Evolutionary conservation across 371 early-diverging fungal species (phyloP).

Genomic region (Fennellomyces sp.): DNA sequence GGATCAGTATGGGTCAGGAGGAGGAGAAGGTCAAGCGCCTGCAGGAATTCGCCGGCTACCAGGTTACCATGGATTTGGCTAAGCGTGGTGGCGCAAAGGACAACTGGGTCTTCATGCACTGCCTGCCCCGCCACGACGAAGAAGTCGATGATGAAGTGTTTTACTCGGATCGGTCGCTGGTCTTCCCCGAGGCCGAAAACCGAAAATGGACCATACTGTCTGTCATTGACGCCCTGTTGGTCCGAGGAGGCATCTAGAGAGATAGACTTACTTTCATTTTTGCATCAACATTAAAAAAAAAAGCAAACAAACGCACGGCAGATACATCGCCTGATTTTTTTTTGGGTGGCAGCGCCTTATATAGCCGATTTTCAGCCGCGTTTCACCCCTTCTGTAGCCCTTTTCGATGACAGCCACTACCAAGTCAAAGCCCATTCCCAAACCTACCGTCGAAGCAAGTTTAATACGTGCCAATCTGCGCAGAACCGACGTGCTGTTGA

Average conservation of each 20-base stretch:
- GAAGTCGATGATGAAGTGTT: slow-evolving; percentile 97
- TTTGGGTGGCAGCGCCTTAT: too few species aligned
- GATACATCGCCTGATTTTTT: too few species aligned
- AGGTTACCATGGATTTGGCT: slow-evolving; percentile 84
- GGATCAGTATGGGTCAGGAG: slow-evolving; percentile 98
- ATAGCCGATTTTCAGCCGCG: too few species aligned
- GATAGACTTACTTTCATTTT: too few species aligned
- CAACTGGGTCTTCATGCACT: slow-evolving; percentile 96
- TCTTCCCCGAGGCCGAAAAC: slow-evolving; percentile 97
- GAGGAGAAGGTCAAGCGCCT: slow-evolving; percentile 83
- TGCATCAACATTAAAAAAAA: neutral
- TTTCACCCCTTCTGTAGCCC: too few species aligned
- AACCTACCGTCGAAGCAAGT: neutral
- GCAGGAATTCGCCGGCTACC: slow-evolving; percentile 84
- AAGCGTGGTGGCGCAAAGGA: slow-evolving; percentile 74
- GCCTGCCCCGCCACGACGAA: slow-evolving; percentile 92
- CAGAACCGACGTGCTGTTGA: neutral
- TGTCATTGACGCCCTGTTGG: slow-evolving; percentile 74
- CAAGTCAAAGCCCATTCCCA: neutral
- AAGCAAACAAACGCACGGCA: neutral
- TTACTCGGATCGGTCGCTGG: slow-evolving; percentile 88
- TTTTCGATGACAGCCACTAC: neutral
- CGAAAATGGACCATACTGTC: slow-evolving; percentile 96
- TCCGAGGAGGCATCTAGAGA: slow-evolving; percentile 54
- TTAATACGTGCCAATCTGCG: neutral